Conservation (phyloP, 2,329 filamentous ascomycete genomes). For the Emericellopsis atlantica region DNA sequence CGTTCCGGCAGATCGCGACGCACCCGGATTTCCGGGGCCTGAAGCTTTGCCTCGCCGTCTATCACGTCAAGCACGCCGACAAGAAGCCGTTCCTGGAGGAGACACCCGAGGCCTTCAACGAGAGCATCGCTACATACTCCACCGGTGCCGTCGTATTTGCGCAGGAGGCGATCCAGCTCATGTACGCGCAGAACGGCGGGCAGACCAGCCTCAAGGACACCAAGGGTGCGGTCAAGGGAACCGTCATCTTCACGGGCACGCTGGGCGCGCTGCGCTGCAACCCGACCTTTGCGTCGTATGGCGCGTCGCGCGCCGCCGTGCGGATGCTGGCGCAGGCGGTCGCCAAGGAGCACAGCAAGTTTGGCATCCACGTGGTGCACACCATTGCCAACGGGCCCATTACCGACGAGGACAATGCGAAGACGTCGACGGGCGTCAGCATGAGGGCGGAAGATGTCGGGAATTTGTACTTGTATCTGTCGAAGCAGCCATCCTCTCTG, state of each 20-base stretch:
- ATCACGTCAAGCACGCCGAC: slow-evolving; percentile 40
- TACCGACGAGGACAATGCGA: slow-evolving; percentile 33
- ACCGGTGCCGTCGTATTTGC: slow-evolving; percentile 42
- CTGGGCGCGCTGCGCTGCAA: slow-evolving; percentile 39
- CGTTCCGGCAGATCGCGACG: slow-evolving; percentile 33
- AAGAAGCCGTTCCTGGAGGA: slow-evolving; percentile 43
- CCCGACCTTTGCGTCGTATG: slow-evolving; percentile 40
- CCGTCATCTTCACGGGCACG: slow-evolving; percentile 43
- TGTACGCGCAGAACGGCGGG: slow-evolving; percentile 38
- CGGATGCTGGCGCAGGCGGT: slow-evolving; percentile 42
- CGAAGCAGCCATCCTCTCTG: background rate
- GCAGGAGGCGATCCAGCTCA: slow-evolving; percentile 35
- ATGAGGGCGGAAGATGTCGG: slow-evolving; percentile 47
- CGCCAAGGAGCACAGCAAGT: slow-evolving; percentile 42
- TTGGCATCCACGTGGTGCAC: slow-evolving; percentile 45
- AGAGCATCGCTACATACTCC: slow-evolving; percentile 35
- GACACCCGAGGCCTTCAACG: slow-evolving; percentile 33
- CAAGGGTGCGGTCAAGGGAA: slow-evolving; percentile 38
- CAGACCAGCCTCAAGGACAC: slow-evolving; percentile 26
- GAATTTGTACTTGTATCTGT: slow-evolving; percentile 36
- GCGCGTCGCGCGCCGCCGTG: slow-evolving; percentile 36
- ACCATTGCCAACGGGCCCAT: slow-evolving; percentile 44
- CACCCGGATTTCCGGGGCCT: slow-evolving; percentile 33
- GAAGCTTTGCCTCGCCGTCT: slow-evolving; percentile 39
- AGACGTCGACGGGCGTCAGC: slow-evolving; percentile 34